Percentiles rank a stretch among this genome's conserved stretches.
These are phyloP conservation scores for Globisporangium cylindrosporum DNA, from an alignment of 352 stramenopile species.

Conservation along the genomic window DNA sequence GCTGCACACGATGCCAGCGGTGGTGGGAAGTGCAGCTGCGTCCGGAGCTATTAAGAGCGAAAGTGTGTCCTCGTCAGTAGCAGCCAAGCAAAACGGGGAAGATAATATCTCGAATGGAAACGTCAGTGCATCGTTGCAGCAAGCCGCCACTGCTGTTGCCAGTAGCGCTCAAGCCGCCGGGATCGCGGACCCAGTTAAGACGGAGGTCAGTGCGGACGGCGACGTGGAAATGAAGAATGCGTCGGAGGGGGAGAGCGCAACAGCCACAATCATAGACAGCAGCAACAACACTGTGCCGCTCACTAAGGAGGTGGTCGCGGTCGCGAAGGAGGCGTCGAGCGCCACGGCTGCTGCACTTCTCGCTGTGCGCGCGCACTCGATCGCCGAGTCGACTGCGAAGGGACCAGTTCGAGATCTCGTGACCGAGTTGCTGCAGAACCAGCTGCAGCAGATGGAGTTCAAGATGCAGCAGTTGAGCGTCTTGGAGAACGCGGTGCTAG, in stretches of 20 bases:
- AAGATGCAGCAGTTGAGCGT: constrained; percentile 73
- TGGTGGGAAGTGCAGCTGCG: not conserved
- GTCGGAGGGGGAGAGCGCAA: not conserved
- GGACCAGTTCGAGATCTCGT: constrained; percentile 51
- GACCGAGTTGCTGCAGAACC: constrained; percentile 58
- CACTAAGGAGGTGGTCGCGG: constrained; percentile 55
- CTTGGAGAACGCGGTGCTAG: constrained; percentile 45
- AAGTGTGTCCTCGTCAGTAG: not conserved
- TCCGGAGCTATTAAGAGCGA: constrained; percentile 12
- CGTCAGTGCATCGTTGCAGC: constrained; percentile 27
- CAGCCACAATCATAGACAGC: constrained; percentile 5
- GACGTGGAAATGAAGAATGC: constrained; percentile 47
- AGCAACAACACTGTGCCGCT: constrained; percentile 14
- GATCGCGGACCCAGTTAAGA: constrained; percentile 37
- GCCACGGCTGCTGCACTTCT: constrained; percentile 63
- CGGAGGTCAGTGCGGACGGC: constrained; percentile 30
- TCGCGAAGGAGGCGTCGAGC: constrained; percentile 58
- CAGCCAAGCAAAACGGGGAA: constrained; percentile 5
- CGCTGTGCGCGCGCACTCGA: constrained; percentile 43
- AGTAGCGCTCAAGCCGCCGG: constrained; percentile 38
- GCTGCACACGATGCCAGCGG: constrained; percentile 48
- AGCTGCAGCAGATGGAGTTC: constrained; percentile 74
- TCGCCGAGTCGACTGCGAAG: constrained; percentile 40
- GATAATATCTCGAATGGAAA: constrained; percentile 12
- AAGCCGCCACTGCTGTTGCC: constrained; percentile 35